Base-by-base conservation (phyloP, 108 stramenopile genomes). In the Pseudonitzschia multiseries region DNA sequence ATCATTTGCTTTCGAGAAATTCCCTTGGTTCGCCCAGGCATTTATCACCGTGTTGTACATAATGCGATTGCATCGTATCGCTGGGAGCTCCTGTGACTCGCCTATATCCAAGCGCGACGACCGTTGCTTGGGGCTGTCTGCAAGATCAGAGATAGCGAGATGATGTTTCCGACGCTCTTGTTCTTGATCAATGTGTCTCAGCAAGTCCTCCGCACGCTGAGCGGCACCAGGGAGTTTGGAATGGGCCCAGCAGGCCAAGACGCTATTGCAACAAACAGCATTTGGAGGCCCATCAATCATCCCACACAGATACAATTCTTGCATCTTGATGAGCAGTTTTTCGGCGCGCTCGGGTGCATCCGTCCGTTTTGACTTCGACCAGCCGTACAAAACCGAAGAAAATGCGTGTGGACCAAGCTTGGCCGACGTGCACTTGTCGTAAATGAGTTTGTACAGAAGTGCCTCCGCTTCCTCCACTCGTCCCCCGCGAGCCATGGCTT, bases 31-130 rank as follows among this genome's bases (percentile, higher is more conserved):
- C 41, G 89, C 89, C 82, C 80, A 89, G 5, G 89, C 83, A 71
- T 86, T 86, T 52, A 89, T 59, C 0, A 89, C 89, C 27, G 84
- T 79, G 57, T 87, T 89, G 82, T 84, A 84, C 40, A 76, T 81
- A 22, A 83, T 80, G 56, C 74, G 63, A 33, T 84, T 69, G 76
- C 33, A 40, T 40, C 32, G 83, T 31, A 70, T 52, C 22, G 75
- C n/a, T 15, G 43, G 29, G 17, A 42, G 53, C 24, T 73, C 74
- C 21, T 40, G 60, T 33, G 67, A 67, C 6, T 41, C 8, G 14
- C 68, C 8, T n/a, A 13, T 50, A 36, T 61, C 33, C 14, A 17
- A 65, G 53, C 48, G 60, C 33, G 21, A 48, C 48, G 27, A 33
- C 2, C 5, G 5, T 69, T 24, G 10, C 13, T 24, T 15, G 21